A percentile compares a stretch with the other conserved stretches of the same genome.
These are phyloP conservation scores for Dimargaris xerosporica DNA, from an alignment of 192 early-diverging fungal genomes.

Conservation along the genomic window DNA sequence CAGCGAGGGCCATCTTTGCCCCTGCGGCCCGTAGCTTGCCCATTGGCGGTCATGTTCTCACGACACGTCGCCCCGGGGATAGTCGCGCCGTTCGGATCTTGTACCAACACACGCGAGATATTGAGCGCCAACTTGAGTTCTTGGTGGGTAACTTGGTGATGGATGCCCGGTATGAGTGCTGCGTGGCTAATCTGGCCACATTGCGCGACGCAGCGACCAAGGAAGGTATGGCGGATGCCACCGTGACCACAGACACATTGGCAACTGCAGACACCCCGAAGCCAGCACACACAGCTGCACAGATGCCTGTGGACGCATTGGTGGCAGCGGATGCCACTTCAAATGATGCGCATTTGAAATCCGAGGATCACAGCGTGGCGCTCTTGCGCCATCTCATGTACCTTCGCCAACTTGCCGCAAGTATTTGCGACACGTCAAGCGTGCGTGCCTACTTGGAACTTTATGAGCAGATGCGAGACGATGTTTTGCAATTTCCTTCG, in stretches of 20 bases:
- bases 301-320: neutral
- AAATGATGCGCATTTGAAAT: neutral
- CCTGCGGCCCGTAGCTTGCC: neutral
- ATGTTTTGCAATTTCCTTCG: neutral
- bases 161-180: slow-evolving; percentile 9
- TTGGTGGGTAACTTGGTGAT: slow-evolving; percentile 10
- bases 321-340: too few relatives aligned
- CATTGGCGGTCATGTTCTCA: neutral
- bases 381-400: slow-evolving; percentile 5
- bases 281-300: neutral
- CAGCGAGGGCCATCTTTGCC: neutral
- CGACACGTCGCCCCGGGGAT: neutral
- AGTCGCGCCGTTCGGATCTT: slow-evolving; percentile 9
- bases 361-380: too few relatives aligned
- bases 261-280: too few relatives aligned
- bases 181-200: neutral
- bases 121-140: slow-evolving; percentile 9
- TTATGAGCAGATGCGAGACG: slow-evolving; percentile 7
- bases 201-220: neutral
- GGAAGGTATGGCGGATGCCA: neutral
- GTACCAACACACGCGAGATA: slow-evolving; percentile 12
- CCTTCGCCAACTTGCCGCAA: slow-evolving; percentile 5
- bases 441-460: neutral
- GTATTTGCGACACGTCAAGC: neutral
- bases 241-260: neutral